phyloP scores from a whole-genome alignment of 75 land plant genomes.

The Adiantum capillusveneris region DNA sequence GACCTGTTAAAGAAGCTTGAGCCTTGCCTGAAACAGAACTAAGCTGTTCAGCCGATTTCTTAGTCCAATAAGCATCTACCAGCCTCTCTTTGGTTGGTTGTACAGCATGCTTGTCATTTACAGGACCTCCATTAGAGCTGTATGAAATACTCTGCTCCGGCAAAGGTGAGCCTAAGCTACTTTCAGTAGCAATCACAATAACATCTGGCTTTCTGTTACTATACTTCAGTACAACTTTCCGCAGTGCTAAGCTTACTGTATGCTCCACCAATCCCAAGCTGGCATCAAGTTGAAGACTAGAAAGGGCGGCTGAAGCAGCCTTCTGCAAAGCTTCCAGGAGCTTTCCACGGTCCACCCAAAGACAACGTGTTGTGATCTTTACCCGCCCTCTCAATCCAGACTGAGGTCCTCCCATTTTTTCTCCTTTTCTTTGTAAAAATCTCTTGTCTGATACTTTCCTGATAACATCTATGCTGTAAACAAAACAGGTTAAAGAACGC shows the following conservation, averaged over 20 bases:
- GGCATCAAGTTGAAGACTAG: conserved; percentile 70
- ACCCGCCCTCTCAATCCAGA: conserved; percentile 58
- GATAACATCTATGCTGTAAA: conserved; percentile 80
- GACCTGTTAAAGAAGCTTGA: no score
- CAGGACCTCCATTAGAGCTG: not conserved
- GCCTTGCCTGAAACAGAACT: no score
- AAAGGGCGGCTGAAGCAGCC: conserved; percentile 83
- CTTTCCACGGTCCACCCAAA: conserved; percentile 91
- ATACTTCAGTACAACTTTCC: conserved; percentile 86
- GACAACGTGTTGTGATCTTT: conserved; percentile 90
- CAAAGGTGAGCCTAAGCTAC: conserved; percentile 24
- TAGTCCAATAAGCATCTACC: not conserved
- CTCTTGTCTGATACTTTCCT: conserved; percentile 17
- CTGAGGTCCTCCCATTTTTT: conserved; percentile 15
- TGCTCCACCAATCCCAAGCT: conserved; percentile 69
- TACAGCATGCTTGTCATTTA: not conserved
- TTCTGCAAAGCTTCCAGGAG: conserved; percentile 79
- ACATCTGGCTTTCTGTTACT: conserved; percentile 88
- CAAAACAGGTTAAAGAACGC: not conserved
- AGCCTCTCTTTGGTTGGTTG: not conserved
- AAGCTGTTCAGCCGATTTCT: no score
- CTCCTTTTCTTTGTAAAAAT: conserved; percentile 3
- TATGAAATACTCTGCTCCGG: no score
- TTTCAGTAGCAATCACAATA: conserved; percentile 79
- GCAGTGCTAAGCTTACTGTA: conserved; percentile 66